These are phyloP conservation scores for Pichia thaimueangensis DNA, from an alignment of 805 yeast genomes.

Conservation along the genomic window DNA sequence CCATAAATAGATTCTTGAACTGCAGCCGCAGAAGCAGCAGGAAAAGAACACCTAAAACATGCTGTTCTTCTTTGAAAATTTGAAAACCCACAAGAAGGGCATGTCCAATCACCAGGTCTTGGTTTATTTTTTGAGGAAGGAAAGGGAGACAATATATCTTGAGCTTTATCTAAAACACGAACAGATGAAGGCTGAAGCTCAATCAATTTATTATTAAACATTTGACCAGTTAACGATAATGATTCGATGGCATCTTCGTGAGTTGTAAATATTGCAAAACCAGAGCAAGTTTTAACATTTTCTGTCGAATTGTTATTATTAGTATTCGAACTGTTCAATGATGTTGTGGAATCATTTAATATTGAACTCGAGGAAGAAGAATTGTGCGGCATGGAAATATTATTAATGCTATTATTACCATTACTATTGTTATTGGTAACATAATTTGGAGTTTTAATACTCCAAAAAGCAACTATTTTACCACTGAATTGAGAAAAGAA, in stretches of 20 bases:
- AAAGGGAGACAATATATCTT: constrained; percentile 74
- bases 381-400: no score
- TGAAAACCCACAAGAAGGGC: constrained; percentile 92
- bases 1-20: constrained; percentile 54
- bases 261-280: constrained; percentile 77
- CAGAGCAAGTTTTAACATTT: constrained; percentile 38
- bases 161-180: constrained; percentile 71
- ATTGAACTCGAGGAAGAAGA: not conserved
- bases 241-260: constrained; percentile 85
- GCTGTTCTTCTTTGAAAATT: constrained; percentile 92
- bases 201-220: constrained; percentile 61
- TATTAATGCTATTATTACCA: no score
- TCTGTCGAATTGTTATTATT: constrained; percentile 23
- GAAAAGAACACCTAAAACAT: constrained; percentile 88
- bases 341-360: constrained; percentile 1
- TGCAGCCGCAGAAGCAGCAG: constrained; percentile 67
- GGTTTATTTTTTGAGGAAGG: constrained; percentile 83
- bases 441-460: constrained; percentile 34
- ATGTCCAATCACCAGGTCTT: constrained; percentile 97
- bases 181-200: constrained; percentile 87
- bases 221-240: constrained; percentile 70
- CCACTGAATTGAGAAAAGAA: constrained; percentile 90
- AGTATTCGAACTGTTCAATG: not conserved
- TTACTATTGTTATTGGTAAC: no score
- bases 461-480: constrained; percentile 86